Conservation (phyloP, 306 rosid species). For the Betula pendula region DNA sequence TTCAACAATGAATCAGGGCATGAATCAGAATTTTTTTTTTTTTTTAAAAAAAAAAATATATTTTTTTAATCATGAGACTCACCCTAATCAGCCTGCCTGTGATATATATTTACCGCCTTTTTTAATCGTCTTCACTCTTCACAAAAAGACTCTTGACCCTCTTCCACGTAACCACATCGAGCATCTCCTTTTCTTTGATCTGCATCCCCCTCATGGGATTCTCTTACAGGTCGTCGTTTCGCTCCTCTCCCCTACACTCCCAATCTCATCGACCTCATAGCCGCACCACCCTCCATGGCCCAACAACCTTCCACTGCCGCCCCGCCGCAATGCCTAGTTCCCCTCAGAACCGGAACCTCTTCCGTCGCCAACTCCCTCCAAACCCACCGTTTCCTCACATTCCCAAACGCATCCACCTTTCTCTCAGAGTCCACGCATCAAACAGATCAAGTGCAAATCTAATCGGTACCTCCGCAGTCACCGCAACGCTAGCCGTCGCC, state of each 20-base stretch:
- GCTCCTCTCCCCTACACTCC: constrained; percentile 2
- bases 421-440: constrained; percentile 45
- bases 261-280: constrained; percentile 20
- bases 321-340: constrained; percentile 17
- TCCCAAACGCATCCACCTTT: not conserved
- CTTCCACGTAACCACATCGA: too few relatives aligned
- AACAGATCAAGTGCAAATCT: constrained; percentile 27
- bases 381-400: not conserved
- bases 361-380: constrained; percentile 24
- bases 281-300: constrained; percentile 12
- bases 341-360: constrained; percentile 28
- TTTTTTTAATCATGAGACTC: too few relatives aligned
- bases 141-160: too few relatives aligned
- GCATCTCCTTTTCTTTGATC: too few relatives aligned
- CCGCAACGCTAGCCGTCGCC: constrained; percentile 57
- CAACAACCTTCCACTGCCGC: constrained; percentile 4
- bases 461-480: constrained; percentile 39
- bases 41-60: too few relatives aligned
- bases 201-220: too few relatives aligned
- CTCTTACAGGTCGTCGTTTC: constrained; percentile 18
- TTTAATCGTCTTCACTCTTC: too few relatives aligned
- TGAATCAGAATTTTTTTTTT: too few relatives aligned
- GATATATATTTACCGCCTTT: too few relatives aligned
- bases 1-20: too few relatives aligned
- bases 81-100: too few relatives aligned